Evolutionary conservation across 2,329 filamentous ascomycete species (phyloP).

Genomic region (Stemphylium lycopersici): DNA sequence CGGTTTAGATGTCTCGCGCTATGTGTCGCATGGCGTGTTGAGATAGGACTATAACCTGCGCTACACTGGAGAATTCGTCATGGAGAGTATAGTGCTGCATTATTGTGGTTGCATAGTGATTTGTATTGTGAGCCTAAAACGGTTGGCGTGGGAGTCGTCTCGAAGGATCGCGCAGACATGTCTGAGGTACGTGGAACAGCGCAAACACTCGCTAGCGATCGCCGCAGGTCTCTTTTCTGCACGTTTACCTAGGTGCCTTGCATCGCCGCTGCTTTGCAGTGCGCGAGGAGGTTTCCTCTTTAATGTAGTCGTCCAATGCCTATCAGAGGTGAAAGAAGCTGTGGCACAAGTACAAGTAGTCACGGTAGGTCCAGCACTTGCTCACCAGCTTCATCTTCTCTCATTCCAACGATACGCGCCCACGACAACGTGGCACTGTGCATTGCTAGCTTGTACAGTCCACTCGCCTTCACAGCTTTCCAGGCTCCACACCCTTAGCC

Average conservation of each 20-base stretch:
- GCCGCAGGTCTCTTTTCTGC: neutral
- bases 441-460: neutral
- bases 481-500: constrained; percentile 18
- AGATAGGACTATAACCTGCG: neutral
- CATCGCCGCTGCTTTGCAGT: constrained; percentile 8
- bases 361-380: neutral
- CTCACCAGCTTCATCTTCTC: neutral
- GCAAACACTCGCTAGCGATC: neutral
- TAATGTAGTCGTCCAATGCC: neutral
- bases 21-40: neutral
- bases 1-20: neutral
- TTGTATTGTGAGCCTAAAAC: neutral
- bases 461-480: neutral
- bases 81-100: neutral
- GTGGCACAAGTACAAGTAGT: constrained; percentile 3
- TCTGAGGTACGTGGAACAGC: neutral
- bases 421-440: neutral
- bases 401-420: neutral
- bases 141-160: neutral
- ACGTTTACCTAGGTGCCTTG: neutral
- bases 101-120: neutral
- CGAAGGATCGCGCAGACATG: neutral
- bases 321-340: neutral
- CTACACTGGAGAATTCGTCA: neutral
- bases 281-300: neutral